Base-by-base conservation (phyloP, 345 rosid species). In the Populus tremula region DNA sequence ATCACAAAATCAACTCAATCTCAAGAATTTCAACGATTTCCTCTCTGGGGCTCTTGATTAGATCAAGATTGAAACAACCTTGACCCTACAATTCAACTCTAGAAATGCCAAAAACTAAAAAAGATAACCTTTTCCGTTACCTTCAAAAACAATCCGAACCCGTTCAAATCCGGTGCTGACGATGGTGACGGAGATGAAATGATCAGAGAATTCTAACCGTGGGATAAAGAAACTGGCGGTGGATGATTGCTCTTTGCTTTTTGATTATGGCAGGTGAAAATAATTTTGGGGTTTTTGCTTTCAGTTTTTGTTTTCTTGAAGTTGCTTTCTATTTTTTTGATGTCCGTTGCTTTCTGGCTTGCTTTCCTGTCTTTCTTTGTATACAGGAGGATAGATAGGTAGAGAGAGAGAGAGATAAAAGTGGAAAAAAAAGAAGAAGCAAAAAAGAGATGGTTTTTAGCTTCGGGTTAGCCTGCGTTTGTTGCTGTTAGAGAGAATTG, bases 1-100 rank as follows among this genome's bases (percentile, higher is more conserved):
- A 74, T 74, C 77, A 79, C 27, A 8, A 77, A 83, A 83, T 29
- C 17, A 21, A 54, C 35, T 67, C 21, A 36, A 71, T 59, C 31
- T 35, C 3, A 36, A 21, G 8, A 25, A 18, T 25, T 56, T 68
- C 6, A 21, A 5, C 39, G 4, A 5, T 31, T 41, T 4, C 5
- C 70, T 27, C 11, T 50, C n/a, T 62, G 17, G 50, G 41, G 10
- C 11, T 54, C 62, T 59, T 59, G 12, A 27, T 2, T 2, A 75
- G 73, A 68, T 76, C 75, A 77, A 70, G 59, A 69, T 59, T 18
- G 8, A 43, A 13, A 18, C 27, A 41, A 61, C 20, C 78, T 50
- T 75, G 79, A 54, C 73, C 73, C 45, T 18, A 5, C 66, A 25
- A 67, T 23, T 11, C 68, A 20, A 53, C 31, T 35, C 27, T 18